Base-by-base conservation (phyloP, 116 monocot genomes). In the Dioscorea cayenensis region DNA sequence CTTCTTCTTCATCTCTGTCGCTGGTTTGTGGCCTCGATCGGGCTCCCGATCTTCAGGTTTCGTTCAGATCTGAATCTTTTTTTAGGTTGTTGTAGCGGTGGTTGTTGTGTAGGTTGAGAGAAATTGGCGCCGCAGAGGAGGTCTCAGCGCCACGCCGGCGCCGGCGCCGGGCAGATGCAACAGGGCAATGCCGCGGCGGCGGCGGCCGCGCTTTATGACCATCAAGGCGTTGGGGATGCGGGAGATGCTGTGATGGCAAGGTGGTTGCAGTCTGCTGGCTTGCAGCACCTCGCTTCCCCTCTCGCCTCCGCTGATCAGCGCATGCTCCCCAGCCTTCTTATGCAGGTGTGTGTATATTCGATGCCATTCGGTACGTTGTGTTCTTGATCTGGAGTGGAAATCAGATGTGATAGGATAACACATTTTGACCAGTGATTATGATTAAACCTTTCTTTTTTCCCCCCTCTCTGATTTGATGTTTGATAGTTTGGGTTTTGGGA, bases 181-280 rank as follows among this genome's bases (percentile, higher is more conserved):
- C 80, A 77, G 77, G 71, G 73, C 35, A 75, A 66, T 66, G 72
- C 85, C 20, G 79, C 80, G 60, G 74, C 78, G 71, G 73, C 86
- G 51, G 78, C 78, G 36, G 85, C 80, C 73, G 61, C 71, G 21
- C 61, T 79, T 71, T 76, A 73, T 71, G 78, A 83, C 32, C 71
- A 72, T 71, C 83, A 69, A 23, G 50, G 38, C 71, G 71, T 76
- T 68, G 70, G 75, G 58, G 90, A 86, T 55, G 85, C 80, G 19
- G 84, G 90, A 63, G 92, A 96, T 60, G 96, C 93, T 5, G 90
- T 97, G 59, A 97, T 90, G 93, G 84, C 92, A 4, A 72, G 92
- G 74, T 95, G 91, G 91, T 83, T 95, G 27, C 95, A 95, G 81
- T 95, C 95, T 6, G 91, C 95, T 22, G 92, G 92, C 49, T 73